Percentiles rank a stretch among this genome's conserved stretches.
These are phyloP conservation scores for Monilinia fructigena DNA, from an alignment of 2,329 filamentous ascomycete species.

Conservation along the genomic window DNA sequence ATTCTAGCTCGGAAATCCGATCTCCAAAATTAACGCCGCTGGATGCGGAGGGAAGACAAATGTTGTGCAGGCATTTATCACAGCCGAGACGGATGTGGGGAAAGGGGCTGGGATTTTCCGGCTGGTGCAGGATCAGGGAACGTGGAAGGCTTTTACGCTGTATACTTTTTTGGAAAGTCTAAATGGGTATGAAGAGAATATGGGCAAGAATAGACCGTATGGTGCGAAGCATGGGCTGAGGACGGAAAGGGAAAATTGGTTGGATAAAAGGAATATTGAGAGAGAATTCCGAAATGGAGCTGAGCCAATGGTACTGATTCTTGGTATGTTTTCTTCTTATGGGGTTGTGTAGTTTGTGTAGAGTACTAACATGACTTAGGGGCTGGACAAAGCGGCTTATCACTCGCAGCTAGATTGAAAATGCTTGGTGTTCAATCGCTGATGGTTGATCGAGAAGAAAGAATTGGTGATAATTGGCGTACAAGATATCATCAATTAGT, in stretches of 20 bases:
- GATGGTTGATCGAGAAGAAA: constrained; percentile 56
- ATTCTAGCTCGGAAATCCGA: constrained; percentile 28
- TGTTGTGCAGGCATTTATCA: constrained; percentile 57
- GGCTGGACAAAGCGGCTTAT: constrained; percentile 60
- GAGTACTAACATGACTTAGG: constrained; percentile 53
- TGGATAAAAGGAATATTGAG: constrained; percentile 51
- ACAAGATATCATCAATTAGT: constrained; percentile 63
- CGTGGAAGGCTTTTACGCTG: constrained; percentile 63
- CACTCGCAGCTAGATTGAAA: constrained; percentile 57
- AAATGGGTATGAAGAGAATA: constrained; percentile 52
- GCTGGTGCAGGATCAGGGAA: constrained; percentile 43
- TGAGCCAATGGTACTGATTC: constrained; percentile 56
- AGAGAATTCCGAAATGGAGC: constrained; percentile 44
- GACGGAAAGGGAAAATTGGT: constrained; percentile 57
- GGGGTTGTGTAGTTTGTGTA: neutral
- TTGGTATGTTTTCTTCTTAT: constrained; percentile 48
- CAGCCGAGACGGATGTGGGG: constrained; percentile 53
- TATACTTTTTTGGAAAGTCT: constrained; percentile 59
- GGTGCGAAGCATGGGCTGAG: constrained; percentile 58
- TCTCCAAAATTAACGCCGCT: constrained; percentile 43
- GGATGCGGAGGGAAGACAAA: constrained; percentile 46
- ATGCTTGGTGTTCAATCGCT: constrained; percentile 56
- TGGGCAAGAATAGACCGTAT: constrained; percentile 48
- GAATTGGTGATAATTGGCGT: constrained; percentile 65
- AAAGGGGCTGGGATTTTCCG: constrained; percentile 56